A percentile compares a stretch with the other conserved stretches of the same genome.
Evolutionary conservation across 2,329 filamentous ascomycete species (phyloP).

Genomic region (Colletotrichum sp.): DNA sequence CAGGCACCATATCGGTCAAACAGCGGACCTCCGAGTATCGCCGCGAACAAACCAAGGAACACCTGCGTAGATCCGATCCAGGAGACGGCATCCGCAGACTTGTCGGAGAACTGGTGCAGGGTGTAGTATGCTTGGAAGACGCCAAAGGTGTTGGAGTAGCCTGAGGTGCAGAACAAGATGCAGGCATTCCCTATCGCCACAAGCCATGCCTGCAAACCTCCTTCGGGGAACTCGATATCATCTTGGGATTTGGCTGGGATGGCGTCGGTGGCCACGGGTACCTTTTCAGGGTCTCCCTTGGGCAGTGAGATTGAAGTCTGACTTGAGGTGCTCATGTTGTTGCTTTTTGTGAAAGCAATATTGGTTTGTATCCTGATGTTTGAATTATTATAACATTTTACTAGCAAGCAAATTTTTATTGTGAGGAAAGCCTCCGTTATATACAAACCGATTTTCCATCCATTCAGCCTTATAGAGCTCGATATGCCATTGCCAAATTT

Average conservation of each 20-base stretch:
- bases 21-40: slow-evolving; percentile 39
- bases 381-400: accelerated
- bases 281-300: background rate
- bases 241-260: background rate
- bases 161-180: slow-evolving; percentile 43
- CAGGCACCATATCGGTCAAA: slow-evolving; percentile 47
- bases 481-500: background rate
- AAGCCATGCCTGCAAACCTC: slow-evolving; percentile 43
- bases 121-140: slow-evolving; percentile 50
- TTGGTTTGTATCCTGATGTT: accelerated
- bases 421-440: background rate
- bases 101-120: slow-evolving; percentile 33
- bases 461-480: background rate
- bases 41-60: slow-evolving; percentile 40
- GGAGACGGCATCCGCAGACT: slow-evolving; percentile 36
- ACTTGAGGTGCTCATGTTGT: background rate
- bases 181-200: slow-evolving; percentile 37
- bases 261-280: background rate
- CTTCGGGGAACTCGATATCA: slow-evolving; percentile 28
- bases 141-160: slow-evolving; percentile 49
- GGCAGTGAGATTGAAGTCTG: background rate
- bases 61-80: slow-evolving; percentile 46
- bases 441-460: background rate
- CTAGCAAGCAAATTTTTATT: background rate
- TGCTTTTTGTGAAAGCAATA: accelerated